Conservation (phyloP, 2,329 filamentous ascomycete genomes). For the Fusarium sp. region DNA sequence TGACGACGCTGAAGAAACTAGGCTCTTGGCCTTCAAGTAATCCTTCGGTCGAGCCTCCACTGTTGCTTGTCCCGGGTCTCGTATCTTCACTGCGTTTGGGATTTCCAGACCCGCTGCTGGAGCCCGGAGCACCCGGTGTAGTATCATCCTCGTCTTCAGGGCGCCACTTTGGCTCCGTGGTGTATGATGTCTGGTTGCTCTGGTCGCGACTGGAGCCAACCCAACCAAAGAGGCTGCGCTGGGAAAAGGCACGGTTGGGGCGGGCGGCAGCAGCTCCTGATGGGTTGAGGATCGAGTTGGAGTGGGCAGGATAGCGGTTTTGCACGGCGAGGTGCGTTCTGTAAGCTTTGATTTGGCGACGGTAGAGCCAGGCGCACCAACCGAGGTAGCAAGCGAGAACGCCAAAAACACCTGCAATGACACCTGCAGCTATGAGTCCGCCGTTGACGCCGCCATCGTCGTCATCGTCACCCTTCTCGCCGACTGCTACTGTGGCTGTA, state of each 20-base stretch:
- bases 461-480: slow-evolving; percentile 43
- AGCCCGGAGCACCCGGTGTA: slow-evolving; percentile 40
- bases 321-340: slow-evolving; percentile 77
- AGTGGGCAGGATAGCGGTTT: slow-evolving; percentile 68
- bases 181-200: slow-evolving; percentile 12
- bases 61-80: slow-evolving; percentile 48
- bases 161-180: slow-evolving; percentile 52
- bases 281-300: slow-evolving; percentile 57
- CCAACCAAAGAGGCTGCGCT: slow-evolving; percentile 53
- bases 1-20: slow-evolving; percentile 78
- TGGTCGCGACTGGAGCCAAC: slow-evolving; percentile 50
- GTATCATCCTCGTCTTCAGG: slow-evolving; percentile 47
- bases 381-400: slow-evolving; percentile 75
- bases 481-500: slow-evolving; percentile 60
- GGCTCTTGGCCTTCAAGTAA: slow-evolving; percentile 75
- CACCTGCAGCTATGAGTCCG: slow-evolving; percentile 63
- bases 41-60: slow-evolving; percentile 63
- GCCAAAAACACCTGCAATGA: slow-evolving; percentile 77
- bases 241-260: slow-evolving; percentile 34
- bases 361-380: slow-evolving; percentile 82
- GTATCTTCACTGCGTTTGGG: slow-evolving; percentile 49
- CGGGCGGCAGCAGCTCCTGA: slow-evolving; percentile 19
- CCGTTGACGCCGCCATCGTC: slow-evolving; percentile 48
- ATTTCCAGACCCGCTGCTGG: slow-evolving; percentile 44
- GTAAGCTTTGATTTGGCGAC: slow-evolving; percentile 79